Evolutionary conservation across 1,284 basidiomycete species (phyloP), one percentile per base, ranked within the genome.

Genomic region (Apiotrichum akiyoshidainum): DNA sequence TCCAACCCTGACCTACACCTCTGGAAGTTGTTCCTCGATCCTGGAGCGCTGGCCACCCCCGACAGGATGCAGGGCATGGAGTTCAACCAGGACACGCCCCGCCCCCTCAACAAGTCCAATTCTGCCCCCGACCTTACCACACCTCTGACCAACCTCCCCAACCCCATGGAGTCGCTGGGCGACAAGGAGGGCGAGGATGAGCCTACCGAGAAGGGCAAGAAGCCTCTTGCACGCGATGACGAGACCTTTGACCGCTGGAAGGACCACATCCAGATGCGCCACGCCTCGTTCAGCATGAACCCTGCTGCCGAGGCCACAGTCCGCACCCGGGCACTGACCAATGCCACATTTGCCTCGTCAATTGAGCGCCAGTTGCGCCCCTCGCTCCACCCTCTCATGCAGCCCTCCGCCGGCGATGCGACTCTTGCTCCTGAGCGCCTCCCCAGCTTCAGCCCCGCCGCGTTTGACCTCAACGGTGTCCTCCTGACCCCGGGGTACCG

Each of bases 351-450:
- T 17, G 57, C 63, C 7, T 59, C 64, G 19, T 40, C 50, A 1
- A 37, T 35, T 16, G 17, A 8, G 31, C 57, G 34, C 19, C 45
- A 40, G 12, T 10, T 53, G 31, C 54, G 59, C 9, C 59, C 59
- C 0, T 50, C 50, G 34, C 50, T 47, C 13, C 57, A 52, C 50
- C 52, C 57, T 6, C 67, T 71, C 4, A 46, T 70, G 5, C 68
- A 70, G 16, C 59, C 65, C 14, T 59, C 66, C 8, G 72, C 72
- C 1, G 65, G 76, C 6, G 62, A 75, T 34, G 72, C 77, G 60
- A 78, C 77, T 1, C 63, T 78, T 6, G 77, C 72, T 2, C 77
- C 77, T 0, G 75, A 76, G 65, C 69, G 77, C 5, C 58, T 66
- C 7, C 71, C 73, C 2, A 73, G 70, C 31, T 78, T 74, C 53